These are phyloP conservation scores for Casuarina cunninghamiana DNA, from an alignment of 306 rosid genomes.

Conservation along the genomic window DNA sequence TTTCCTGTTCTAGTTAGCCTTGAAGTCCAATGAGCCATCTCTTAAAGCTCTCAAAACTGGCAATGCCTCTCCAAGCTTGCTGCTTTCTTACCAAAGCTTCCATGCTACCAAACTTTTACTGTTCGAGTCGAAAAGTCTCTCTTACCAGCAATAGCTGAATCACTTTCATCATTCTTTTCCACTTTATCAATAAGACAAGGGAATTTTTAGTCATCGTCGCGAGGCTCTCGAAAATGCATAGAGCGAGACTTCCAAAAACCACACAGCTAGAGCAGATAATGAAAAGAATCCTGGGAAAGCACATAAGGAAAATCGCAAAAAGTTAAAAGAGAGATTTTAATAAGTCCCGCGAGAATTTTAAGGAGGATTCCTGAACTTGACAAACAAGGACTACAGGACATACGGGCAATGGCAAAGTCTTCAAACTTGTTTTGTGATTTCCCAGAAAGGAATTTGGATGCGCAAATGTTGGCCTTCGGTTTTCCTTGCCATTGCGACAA, in stretches of 20 bases:
- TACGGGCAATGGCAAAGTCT: conserved; percentile 42
- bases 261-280: conserved; percentile 34
- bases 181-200: conserved; percentile 1
- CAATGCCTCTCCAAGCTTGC: conserved; percentile 19
- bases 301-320: conserved; percentile 47
- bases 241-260: conserved; percentile 14
- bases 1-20: too few relatives aligned
- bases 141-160: conserved; percentile 27
- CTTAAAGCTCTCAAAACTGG: conserved; percentile 1
- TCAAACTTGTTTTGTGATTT: conserved; percentile 48
- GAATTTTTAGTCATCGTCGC: neutral
- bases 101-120: conserved; percentile 31
- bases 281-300: conserved; percentile 56
- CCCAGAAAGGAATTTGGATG: conserved; percentile 46
- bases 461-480: conserved; percentile 32
- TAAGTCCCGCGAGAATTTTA: conserved; percentile 41
- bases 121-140: conserved; percentile 22
- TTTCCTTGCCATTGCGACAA: conserved; percentile 26
- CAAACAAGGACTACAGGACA: conserved; percentile 60
- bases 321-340: conserved; percentile 44
- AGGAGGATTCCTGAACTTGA: conserved; percentile 63
- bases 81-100: conserved; percentile 20
- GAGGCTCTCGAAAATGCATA: conserved; percentile 11
- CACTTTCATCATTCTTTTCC: conserved; percentile 19
- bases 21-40: too few relatives aligned